Base-by-base conservation (phyloP, 1,284 basidiomycete species). In the Puccinia coronata region DNA sequence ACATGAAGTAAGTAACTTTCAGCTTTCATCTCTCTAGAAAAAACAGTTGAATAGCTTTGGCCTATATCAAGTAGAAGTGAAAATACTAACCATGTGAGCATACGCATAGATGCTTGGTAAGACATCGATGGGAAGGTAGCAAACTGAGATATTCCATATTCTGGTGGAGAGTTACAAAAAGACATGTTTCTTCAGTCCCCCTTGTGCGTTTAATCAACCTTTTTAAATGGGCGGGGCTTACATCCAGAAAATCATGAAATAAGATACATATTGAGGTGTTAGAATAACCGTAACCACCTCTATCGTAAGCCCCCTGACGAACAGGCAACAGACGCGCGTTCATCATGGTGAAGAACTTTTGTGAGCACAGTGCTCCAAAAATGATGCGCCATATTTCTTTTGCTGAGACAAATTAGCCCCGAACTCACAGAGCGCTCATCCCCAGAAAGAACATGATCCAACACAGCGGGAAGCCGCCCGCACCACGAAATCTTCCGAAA, bases 231-330 rank as follows among this genome's bases (percentile, higher is more conserved):
- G 41, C 49, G 43, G 3, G 23, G 67, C 76, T 79, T 59, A 79
- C 76, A 79, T 53, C 76, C 76, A 79, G 36, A 79, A 57, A 4
- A 79, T 69, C 65, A 79, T 47, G 67, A 79, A 79, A 59, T 55
- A 69, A 18, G 76, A 65, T n/a, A 70, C 51, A 36, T 53, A 69
- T 25, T 51, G 61, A n/a, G 76, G 63, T 28, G 76, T 69, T 51
- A 79, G 67, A 31, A 69, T 41, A 36, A 65, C 49, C 11, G 65
- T 79, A 6, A 79, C 61, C 28, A 65, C 49, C 51, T 79, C 76
- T 51, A 70, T 53, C 36, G 76, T 51, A 36, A 79, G 53, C 59
- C 76, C 76, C 36, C 76, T 79, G 31, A 18, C n/a, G n/a, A 53
- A 39, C 14, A 34, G 28, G 47, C n/a, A 31, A 55, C 53, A 9